A percentile compares a stretch with the other conserved stretches of the same genome.
Conservation (phyloP, 1,284 basidiomycete species). For the Earliella scabrosa region DNA sequence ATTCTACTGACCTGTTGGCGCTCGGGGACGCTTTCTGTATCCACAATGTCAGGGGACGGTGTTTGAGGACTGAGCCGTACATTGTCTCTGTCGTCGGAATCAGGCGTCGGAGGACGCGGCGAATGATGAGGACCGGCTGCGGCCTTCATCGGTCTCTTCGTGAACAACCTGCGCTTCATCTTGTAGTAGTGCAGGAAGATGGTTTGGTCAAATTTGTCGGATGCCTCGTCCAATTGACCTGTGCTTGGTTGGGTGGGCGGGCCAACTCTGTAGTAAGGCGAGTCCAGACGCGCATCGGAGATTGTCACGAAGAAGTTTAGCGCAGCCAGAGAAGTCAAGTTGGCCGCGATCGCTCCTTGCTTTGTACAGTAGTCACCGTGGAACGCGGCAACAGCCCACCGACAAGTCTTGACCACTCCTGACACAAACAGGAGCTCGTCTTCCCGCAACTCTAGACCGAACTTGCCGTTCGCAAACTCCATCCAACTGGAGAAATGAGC, state of each 20-base stretch:
- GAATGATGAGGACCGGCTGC: constrained; percentile 1
- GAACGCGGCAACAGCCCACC: constrained; percentile 20
- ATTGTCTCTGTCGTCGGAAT: background rate
- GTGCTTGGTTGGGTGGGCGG: background rate
- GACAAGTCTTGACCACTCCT: constrained; percentile 5
- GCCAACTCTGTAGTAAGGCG: background rate
- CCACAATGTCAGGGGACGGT: too few relatives aligned
- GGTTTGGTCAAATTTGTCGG: constrained; percentile 3
- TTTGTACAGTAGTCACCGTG: constrained; percentile 1
- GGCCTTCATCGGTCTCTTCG: background rate
- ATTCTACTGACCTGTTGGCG: background rate
- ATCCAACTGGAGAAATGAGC: constrained; percentile 7
- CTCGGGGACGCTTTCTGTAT: background rate
- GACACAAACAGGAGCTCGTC: constrained; percentile 13
- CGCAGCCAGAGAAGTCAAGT: background rate
- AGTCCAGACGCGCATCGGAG: constrained; percentile 1
- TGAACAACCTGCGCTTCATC: background rate
- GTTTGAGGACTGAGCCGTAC: too few relatives aligned
- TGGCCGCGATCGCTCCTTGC: background rate
- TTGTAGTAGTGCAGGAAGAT: constrained; percentile 17
- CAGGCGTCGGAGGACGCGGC: background rate
- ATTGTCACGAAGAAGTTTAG: constrained; percentile 5
- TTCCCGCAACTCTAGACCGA: constrained; percentile 4
- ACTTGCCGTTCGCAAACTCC: constrained; percentile 2
- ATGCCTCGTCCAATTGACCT: background rate